A percentile compares a stretch with the other conserved stretches of the same genome.
Evolutionary conservation across 2,329 filamentous ascomycete species (phyloP).

Genomic region (Arthroderma sp.): DNA sequence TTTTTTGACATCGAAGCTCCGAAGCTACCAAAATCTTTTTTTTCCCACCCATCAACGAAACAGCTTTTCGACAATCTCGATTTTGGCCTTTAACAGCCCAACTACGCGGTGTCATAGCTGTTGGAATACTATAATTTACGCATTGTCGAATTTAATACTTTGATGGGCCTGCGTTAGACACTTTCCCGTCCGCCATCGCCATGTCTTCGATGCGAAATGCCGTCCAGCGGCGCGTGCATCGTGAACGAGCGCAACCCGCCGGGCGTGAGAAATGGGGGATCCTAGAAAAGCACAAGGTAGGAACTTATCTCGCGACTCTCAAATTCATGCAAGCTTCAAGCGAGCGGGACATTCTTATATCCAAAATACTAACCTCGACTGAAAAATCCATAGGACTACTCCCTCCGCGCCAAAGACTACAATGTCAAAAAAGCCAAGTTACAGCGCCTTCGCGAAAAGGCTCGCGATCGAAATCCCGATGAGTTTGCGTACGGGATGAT

Average conservation of each 20-base stretch:
- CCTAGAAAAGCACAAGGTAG: constrained; percentile 85
- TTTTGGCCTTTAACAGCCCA: no score
- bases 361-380: no score
- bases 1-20: no score
- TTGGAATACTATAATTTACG: no score
- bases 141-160: no score
- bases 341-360: no score
- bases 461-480: constrained; percentile 49
- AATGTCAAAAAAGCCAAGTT: constrained; percentile 49
- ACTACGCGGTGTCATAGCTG: no score
- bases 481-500: constrained; percentile 56
- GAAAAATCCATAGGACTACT: constrained; percentile 40
- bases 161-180: background rate
- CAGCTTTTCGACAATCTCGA: no score
- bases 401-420: constrained; percentile 51
- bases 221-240: constrained; percentile 70
- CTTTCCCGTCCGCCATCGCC: constrained; percentile 1
- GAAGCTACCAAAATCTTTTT: no score
- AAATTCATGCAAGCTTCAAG: background rate
- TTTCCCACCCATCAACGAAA: no score
- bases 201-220: constrained; percentile 50
- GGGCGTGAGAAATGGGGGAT: constrained; percentile 79
- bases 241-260: constrained; percentile 75
- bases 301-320: background rate
- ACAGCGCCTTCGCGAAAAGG: constrained; percentile 46